A percentile compares a stretch with the other conserved stretches of the same genome.
These are phyloP conservation scores for Gossypium gossypioides DNA, from an alignment of 441 rosid species.

Conservation along the genomic window DNA sequence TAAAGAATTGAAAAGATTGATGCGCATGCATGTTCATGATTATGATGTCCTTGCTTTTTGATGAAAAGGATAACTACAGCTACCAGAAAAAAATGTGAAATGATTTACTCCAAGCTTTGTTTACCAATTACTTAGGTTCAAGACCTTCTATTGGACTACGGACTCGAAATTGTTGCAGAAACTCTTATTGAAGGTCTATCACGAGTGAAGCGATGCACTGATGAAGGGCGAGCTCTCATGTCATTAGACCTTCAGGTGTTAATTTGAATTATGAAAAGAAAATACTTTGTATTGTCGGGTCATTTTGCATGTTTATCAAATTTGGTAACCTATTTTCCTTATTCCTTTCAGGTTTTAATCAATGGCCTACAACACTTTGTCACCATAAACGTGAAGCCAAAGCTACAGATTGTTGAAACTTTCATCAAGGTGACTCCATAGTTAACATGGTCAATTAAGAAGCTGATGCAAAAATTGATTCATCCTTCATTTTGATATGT, in stretches of 20 bases:
- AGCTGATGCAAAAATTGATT: not conserved
- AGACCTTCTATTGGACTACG: slow-evolving; percentile 65
- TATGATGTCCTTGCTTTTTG: not conserved
- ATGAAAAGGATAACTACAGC: not conserved
- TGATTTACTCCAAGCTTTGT: slow-evolving; percentile 7
- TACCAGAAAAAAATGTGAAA: not conserved
- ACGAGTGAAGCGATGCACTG: slow-evolving; percentile 81
- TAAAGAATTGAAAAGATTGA: not conserved
- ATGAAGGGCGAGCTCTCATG: slow-evolving; percentile 97
- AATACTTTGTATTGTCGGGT: not conserved
- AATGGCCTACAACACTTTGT: slow-evolving; percentile 81
- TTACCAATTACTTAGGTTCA: slow-evolving; percentile 46
- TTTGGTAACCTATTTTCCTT: not conserved
- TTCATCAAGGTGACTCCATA: slow-evolving; percentile 59
- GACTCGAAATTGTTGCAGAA: slow-evolving; percentile 84
- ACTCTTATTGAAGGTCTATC: slow-evolving; percentile 89
- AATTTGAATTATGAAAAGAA: not conserved
- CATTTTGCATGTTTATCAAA: not conserved
- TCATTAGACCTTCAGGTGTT: slow-evolving; percentile 85
- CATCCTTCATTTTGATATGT: not conserved
- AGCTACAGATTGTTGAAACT: slow-evolving; percentile 67
- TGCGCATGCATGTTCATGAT: not conserved
- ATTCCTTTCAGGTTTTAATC: slow-evolving; percentile 61
- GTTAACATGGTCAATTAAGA: not conserved
- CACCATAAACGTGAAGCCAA: slow-evolving; percentile 59